phyloP scores from a whole-genome alignment of 257 asterid species.

The Solanum piurae region DNA sequence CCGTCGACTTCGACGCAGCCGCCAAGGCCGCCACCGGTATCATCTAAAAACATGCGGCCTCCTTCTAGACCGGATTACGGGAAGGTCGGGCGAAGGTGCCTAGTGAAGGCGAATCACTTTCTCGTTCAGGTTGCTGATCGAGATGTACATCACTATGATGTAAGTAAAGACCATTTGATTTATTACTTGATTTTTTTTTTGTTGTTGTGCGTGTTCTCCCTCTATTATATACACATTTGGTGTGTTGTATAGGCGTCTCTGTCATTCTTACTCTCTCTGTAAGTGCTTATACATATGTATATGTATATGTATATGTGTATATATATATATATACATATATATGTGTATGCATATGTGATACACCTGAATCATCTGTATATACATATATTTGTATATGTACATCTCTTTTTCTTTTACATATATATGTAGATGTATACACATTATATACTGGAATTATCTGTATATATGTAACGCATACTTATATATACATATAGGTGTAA shows the following conservation, averaged over 20 bases:
- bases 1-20: not conserved
- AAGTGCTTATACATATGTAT: not conserved
- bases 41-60: slow-evolving; percentile 31
- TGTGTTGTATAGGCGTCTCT: not conserved
- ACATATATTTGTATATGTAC: not conserved
- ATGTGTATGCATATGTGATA: not conserved
- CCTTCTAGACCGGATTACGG: slow-evolving; percentile 62
- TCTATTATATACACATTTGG: not conserved
- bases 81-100: slow-evolving; percentile 4
- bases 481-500: not conserved
- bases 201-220: not conserved
- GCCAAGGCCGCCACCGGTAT: slow-evolving; percentile 28
- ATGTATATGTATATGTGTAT: too few relatives aligned
- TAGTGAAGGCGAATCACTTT: slow-evolving; percentile 61
- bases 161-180: slow-evolving; percentile 12
- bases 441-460: not conserved
- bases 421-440: not conserved
- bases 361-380: not conserved
- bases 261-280: not conserved
- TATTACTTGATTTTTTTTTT: not conserved
- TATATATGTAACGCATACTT: not conserved
- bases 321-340: not conserved
- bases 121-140: slow-evolving; percentile 35
- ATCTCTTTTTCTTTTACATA: not conserved
- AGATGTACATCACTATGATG: slow-evolving; percentile 71